These are phyloP conservation scores for Fibroporia radiculosa DNA, from an alignment of 768 basidiomycete genomes.

Conservation along the genomic window DNA sequence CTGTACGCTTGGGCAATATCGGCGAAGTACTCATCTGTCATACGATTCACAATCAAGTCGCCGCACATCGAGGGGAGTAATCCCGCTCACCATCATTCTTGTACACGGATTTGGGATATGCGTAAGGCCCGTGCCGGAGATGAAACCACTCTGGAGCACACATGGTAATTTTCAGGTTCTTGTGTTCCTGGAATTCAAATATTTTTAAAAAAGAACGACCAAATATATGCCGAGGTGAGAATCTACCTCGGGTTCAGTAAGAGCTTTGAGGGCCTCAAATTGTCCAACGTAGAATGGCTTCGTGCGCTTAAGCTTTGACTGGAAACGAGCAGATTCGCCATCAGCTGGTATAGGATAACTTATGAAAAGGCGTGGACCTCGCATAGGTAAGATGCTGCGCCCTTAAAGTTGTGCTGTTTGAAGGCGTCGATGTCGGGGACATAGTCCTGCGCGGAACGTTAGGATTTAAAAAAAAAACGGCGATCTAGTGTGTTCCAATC, in stretches of 20 bases:
- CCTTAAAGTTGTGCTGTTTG: slow-evolving; percentile 25
- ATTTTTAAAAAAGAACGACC: background rate
- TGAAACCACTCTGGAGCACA: slow-evolving; percentile 70
- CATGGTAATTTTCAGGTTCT: slow-evolving; percentile 62
- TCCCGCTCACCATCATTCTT: slow-evolving; percentile 42
- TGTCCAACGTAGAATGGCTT: slow-evolving; percentile 57
- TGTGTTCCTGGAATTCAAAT: slow-evolving; percentile 39
- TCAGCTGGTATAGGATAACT: background rate
- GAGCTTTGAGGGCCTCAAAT: slow-evolving; percentile 50
- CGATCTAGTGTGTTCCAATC: background rate
- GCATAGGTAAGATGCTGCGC: slow-evolving; percentile 23
- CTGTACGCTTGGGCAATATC: slow-evolving; percentile 41
- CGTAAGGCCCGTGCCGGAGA: slow-evolving; percentile 56
- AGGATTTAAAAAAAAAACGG: background rate
- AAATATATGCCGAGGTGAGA: background rate
- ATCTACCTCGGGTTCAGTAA: slow-evolving; percentile 47
- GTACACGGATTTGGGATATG: slow-evolving; percentile 54
- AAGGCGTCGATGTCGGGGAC: slow-evolving; percentile 28
- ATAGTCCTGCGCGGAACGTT: slow-evolving; percentile 17
- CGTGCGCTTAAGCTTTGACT: slow-evolving; percentile 58
- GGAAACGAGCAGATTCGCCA: background rate
- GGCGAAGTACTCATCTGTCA: slow-evolving; percentile 36
- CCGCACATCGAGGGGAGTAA: slow-evolving; percentile 6
- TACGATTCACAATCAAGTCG: slow-evolving; percentile 6
- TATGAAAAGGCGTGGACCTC: slow-evolving; percentile 16